Evolutionary conservation across 352 stramenopile genomes (phyloP).

Genomic region (Globisporangium ultimum): DNA sequence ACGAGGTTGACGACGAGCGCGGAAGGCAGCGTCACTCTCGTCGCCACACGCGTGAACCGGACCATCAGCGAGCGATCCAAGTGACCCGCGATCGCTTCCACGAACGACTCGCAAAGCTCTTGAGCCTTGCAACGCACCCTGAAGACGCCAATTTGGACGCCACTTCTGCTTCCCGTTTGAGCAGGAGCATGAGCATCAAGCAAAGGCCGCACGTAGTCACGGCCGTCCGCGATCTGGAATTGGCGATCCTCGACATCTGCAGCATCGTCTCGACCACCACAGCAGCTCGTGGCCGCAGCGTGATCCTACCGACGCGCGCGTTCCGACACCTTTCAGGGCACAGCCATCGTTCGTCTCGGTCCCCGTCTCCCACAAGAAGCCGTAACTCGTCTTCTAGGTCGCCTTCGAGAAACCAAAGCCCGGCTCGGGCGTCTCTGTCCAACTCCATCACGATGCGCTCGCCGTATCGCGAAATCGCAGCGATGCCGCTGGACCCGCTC

Average conservation of each 20-base stretch:
- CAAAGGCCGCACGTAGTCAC: constrained; percentile 10
- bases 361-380: constrained; percentile 4
- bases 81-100: constrained; percentile 10
- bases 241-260: constrained; percentile 30
- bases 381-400: constrained; percentile 3
- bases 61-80: not conserved
- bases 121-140: not conserved
- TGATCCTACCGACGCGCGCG: constrained; percentile 20
- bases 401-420: not conserved
- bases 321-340: constrained; percentile 28
- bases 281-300: constrained; percentile 2
- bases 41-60: too few relatives aligned
- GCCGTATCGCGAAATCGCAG: constrained; percentile 19
- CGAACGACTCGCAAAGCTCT: not conserved
- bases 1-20: not conserved
- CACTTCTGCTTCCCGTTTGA: too few relatives aligned
- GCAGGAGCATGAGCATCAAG: too few relatives aligned
- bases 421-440: not conserved
- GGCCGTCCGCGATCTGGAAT: constrained; percentile 30
- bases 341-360: not conserved
- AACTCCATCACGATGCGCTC: constrained; percentile 1
- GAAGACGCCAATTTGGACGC: too few relatives aligned
- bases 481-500: constrained; percentile 25
- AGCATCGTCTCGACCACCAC: constrained; percentile 13
- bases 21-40: not conserved